Conservation (phyloP, 108 stramenopile genomes). For the Thalassiosira profunda region DNA sequence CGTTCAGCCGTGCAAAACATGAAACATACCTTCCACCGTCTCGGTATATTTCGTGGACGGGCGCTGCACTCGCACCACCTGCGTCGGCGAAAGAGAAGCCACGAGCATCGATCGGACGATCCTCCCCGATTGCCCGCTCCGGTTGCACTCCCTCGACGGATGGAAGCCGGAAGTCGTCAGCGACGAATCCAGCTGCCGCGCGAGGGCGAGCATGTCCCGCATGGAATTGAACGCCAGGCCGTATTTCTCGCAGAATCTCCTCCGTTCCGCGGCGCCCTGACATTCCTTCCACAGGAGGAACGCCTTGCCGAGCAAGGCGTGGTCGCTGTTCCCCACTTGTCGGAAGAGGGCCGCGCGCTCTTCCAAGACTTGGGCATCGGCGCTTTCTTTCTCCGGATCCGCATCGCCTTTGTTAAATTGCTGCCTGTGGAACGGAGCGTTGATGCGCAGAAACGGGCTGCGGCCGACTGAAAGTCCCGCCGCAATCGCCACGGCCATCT, state of each 20-base stretch:
- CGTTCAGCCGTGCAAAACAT: too few relatives aligned
- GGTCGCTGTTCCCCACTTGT: constrained; percentile 85
- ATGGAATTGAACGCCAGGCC: constrained; percentile 74
- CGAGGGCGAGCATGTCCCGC: constrained; percentile 80
- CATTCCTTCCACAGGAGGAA: constrained; percentile 66
- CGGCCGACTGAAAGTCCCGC: constrained; percentile 80
- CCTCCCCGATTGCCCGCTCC: constrained; percentile 69
- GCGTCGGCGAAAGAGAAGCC: constrained; percentile 72
- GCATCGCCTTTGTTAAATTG: constrained; percentile 17
- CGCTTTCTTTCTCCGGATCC: constrained; percentile 13
- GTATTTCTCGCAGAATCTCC: constrained; percentile 59
- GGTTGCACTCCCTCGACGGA: constrained; percentile 56
- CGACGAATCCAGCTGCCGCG: constrained; percentile 70
- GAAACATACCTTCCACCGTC: constrained; percentile 87
- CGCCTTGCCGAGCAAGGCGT: constrained; percentile 74
- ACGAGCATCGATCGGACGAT: constrained; percentile 76
- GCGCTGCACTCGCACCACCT: constrained; percentile 75
- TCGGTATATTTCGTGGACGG: constrained; percentile 80
- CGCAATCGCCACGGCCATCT: constrained; percentile 79
- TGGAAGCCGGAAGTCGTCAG: constrained; percentile 59
- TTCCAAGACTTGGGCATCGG: constrained; percentile 46
- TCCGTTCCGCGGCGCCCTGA: constrained; percentile 41
- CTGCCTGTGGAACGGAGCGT: constrained; percentile 23
- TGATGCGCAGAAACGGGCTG: constrained; percentile 79
- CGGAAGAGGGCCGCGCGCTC: constrained; percentile 64